Evolutionary conservation across 768 basidiomycete genomes (phyloP).

Genomic region (Coprinopsis marcescibilis): DNA sequence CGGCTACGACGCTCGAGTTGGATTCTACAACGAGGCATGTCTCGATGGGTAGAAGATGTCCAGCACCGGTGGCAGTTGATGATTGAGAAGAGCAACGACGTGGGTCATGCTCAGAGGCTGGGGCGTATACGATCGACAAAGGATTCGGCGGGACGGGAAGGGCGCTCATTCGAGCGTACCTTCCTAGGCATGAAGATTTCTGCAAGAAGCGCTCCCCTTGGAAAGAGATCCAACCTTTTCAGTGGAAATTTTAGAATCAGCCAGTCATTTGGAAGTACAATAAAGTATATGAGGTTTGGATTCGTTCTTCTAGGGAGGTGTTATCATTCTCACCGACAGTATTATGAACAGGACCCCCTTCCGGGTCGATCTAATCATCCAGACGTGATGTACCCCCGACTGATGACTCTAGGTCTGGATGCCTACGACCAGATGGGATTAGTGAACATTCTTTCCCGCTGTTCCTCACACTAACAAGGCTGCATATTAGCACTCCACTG

Average conservation of each 20-base stretch:
- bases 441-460: conserved; percentile 19
- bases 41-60: conserved; percentile 46
- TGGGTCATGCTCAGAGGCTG: too few relatives aligned
- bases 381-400: conserved; percentile 52
- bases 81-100: conserved; percentile 27
- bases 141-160: conserved; percentile 23
- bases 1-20: conserved; percentile 47
- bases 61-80: too few relatives aligned
- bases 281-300: conserved; percentile 47
- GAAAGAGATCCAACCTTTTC: conserved; percentile 36
- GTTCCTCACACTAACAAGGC: background rate
- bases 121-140: too few relatives aligned
- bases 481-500: conserved; percentile 29
- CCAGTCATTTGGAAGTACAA: conserved; percentile 54
- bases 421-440: conserved; percentile 61
- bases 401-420: conserved; percentile 54
- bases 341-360: conserved; percentile 33
- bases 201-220: conserved; percentile 43
- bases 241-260: conserved; percentile 61
- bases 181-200: conserved; percentile 64
- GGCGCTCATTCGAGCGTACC: conserved; percentile 55
- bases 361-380: conserved; percentile 34
- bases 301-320: too few relatives aligned
- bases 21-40: conserved; percentile 54
- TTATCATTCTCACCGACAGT: background rate